A percentile compares a stretch with the other conserved stretches of the same genome.
phyloP scores from a whole-genome alignment of 2,329 filamentous ascomycete genomes.

The Colletotrichum tropicicola region DNA sequence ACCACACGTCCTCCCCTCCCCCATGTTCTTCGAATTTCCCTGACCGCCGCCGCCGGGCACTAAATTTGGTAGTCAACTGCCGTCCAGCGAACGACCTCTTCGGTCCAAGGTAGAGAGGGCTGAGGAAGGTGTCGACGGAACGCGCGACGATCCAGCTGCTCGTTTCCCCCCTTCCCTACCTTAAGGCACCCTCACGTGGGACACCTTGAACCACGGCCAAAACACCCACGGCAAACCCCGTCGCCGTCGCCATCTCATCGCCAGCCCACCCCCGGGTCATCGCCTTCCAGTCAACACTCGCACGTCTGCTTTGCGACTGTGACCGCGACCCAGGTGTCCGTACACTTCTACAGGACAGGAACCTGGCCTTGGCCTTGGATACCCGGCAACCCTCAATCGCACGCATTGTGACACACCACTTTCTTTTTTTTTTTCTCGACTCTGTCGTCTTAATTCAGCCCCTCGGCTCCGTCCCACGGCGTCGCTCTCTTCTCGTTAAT shows the following conservation, averaged over 20 bases:
- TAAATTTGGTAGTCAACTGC: slow-evolving; percentile 14
- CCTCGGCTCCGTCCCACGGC: slow-evolving; percentile 1
- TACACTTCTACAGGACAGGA: not conserved
- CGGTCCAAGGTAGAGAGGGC: not conserved
- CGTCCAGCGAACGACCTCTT: slow-evolving; percentile 4
- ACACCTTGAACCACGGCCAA: slow-evolving; percentile 14
- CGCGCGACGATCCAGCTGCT: not conserved
- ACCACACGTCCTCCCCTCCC: not conserved
- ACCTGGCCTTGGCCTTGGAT: slow-evolving; percentile 18
- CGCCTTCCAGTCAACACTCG: not conserved
- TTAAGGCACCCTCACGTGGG: slow-evolving; percentile 16
- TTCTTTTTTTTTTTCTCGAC: slow-evolving; percentile 8
- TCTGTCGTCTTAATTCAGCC: not conserved
- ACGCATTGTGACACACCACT: slow-evolving; percentile 13
- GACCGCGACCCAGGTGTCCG: not conserved
- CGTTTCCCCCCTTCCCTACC: slow-evolving; percentile 6
- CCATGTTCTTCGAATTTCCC: slow-evolving; percentile 18
- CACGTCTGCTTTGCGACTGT: not conserved
- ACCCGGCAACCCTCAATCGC: slow-evolving; percentile 7
- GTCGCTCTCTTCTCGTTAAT: slow-evolving; percentile 7
- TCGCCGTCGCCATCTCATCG: slow-evolving; percentile 4
- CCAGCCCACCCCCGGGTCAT: slow-evolving; percentile 2
- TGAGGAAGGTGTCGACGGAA: not conserved
- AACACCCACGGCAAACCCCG: slow-evolving; percentile 12
- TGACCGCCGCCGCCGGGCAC: slow-evolving; percentile 12